Conservation (phyloP, 306 rosid species). For the Vigna radiata region DNA sequence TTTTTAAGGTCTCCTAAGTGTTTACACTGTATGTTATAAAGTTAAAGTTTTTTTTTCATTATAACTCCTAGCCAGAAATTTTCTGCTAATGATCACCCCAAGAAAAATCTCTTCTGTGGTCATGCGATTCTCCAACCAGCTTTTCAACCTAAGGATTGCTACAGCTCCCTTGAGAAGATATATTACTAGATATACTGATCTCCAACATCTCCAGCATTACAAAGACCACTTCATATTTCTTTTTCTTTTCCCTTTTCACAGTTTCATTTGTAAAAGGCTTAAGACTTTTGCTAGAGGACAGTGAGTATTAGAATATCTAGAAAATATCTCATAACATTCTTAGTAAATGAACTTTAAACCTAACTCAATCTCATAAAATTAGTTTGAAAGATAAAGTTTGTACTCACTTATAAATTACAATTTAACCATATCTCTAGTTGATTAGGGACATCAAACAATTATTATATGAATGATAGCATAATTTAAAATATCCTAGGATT, state of each 20-base stretch:
- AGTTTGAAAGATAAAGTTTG: no score
- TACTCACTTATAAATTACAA: no score
- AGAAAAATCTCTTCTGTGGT: background rate
- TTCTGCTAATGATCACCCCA: background rate
- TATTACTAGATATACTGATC: background rate
- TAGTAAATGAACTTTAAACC: no score
- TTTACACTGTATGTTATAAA: conserved; percentile 18
- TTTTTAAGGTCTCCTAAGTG: background rate
- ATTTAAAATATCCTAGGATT: background rate
- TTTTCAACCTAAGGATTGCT: conserved; percentile 8
- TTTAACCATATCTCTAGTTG: no score
- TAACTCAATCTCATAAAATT: no score
- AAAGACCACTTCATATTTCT: background rate
- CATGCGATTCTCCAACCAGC: conserved; percentile 11
- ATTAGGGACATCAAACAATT: background rate
- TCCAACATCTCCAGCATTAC: conserved; percentile 11
- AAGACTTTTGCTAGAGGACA: background rate
- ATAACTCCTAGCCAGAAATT: conserved; percentile 8
- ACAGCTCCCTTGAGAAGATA: background rate
- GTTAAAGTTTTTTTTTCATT: background rate
- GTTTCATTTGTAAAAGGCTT: background rate
- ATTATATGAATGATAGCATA: background rate
- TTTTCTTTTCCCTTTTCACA: background rate
- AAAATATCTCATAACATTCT: background rate
- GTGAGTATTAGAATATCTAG: background rate